phyloP scores from a whole-genome alignment of 2,329 filamentous ascomycete genomes.

The Aspergillus versicolor region DNA sequence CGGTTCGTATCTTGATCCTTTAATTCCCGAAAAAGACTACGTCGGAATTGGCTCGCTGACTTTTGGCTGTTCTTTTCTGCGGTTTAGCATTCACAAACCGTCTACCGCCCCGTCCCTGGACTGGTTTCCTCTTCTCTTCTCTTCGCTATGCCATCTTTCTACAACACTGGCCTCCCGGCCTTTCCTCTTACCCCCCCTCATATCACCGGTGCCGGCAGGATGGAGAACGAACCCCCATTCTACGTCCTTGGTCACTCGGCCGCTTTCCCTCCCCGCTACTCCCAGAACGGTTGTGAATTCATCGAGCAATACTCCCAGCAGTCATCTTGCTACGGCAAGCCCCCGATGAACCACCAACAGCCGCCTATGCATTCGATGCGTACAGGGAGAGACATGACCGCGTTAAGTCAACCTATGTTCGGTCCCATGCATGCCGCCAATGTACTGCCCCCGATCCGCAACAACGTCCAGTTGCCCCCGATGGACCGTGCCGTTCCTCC shows the following conservation, averaged over 20 bases:
- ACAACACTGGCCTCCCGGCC: constrained; percentile 39
- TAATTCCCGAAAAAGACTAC: constrained; percentile 1
- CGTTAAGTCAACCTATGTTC: constrained; percentile 37
- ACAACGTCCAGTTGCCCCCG: constrained; percentile 39
- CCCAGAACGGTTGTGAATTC: constrained; percentile 45
- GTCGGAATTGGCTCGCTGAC: constrained; percentile 22
- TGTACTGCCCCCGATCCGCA: constrained; percentile 42
- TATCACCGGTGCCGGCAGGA: constrained; percentile 34
- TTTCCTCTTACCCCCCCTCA: constrained; percentile 45
- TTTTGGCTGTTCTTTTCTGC: constrained; percentile 4
- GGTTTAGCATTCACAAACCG: constrained; percentile 23
- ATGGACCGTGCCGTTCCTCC: constrained; percentile 43
- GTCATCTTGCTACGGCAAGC: constrained; percentile 40
- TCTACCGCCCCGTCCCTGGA: constrained; percentile 40
- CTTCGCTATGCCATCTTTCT: constrained; percentile 44
- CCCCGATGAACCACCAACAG: constrained; percentile 34
- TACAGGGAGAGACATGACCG: constrained; percentile 34
- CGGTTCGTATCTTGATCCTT: constrained; percentile 33
- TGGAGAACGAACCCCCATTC: constrained; percentile 40
- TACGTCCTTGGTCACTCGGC: constrained; percentile 40
- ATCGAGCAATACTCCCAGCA: constrained; percentile 49
- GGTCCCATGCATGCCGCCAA: constrained; percentile 34
- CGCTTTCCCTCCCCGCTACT: constrained; percentile 41
- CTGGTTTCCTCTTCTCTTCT: constrained; percentile 24
- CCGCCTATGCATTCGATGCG: constrained; percentile 30